Percentiles rank a stretch among this genome's conserved stretches.
Evolutionary conservation across 1,284 basidiomycete genomes (phyloP).

Genomic region (Mycena citricolor): DNA sequence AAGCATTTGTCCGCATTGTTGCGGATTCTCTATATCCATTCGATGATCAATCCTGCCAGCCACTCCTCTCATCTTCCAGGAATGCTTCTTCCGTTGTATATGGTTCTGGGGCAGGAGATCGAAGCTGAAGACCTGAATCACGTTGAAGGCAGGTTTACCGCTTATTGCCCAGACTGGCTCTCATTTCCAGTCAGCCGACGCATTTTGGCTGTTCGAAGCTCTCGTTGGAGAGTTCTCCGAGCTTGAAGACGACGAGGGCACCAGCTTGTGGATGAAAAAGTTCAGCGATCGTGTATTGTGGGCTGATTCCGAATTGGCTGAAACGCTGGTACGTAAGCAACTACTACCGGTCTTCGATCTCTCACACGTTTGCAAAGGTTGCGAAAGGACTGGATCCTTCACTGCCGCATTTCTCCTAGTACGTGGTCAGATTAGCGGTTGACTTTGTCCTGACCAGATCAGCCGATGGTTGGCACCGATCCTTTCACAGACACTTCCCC

Average conservation of each 20-base stretch:
- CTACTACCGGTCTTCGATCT: slow-evolving; percentile 5
- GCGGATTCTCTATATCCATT: slow-evolving; percentile 73
- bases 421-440: slow-evolving; percentile 31
- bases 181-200: slow-evolving; percentile 47
- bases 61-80: slow-evolving; percentile 66
- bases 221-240: slow-evolving; percentile 72
- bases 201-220: slow-evolving; percentile 78
- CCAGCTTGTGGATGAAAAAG: slow-evolving; percentile 59
- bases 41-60: slow-evolving; percentile 69
- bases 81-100: slow-evolving; percentile 67
- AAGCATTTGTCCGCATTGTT: slow-evolving; percentile 64
- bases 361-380: slow-evolving; percentile 35
- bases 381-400: slow-evolving; percentile 66
- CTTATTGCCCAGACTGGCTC: background rate
- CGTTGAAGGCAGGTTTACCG: slow-evolving; percentile 42
- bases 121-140: slow-evolving; percentile 62
- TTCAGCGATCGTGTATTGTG: slow-evolving; percentile 61
- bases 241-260: slow-evolving; percentile 64
- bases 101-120: slow-evolving; percentile 58
- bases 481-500: slow-evolving; percentile 67
- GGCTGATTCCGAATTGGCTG: slow-evolving; percentile 64
- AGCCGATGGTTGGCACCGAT: slow-evolving; percentile 79
- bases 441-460: slow-evolving; percentile 14
- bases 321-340: slow-evolving; percentile 51
- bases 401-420: slow-evolving; percentile 81